Conservation (phyloP, 73 alveolate species). For the Uronychia binucleata region DNA sequence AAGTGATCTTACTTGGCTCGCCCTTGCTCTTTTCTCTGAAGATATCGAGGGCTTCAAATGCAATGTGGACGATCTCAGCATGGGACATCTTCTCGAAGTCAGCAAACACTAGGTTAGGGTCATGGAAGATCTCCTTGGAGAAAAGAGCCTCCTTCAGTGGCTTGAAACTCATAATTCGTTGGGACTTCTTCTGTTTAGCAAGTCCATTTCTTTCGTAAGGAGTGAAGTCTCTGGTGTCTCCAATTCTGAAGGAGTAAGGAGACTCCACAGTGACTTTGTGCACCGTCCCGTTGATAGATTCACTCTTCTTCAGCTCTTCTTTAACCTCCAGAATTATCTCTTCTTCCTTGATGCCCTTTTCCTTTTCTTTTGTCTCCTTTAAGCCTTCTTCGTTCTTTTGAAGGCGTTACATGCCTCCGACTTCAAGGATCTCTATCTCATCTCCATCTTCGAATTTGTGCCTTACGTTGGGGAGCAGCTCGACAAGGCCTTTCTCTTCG, state of each 20-base stretch:
- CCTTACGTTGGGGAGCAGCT: slow-evolving; percentile 46
- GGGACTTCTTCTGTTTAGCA: slow-evolving; percentile 65
- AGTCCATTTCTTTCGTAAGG: slow-evolving; percentile 66
- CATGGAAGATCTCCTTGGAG: slow-evolving; percentile 34
- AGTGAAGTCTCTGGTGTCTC: slow-evolving; percentile 58
- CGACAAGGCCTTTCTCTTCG: slow-evolving; percentile 65
- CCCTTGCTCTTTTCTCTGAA: slow-evolving; percentile 21
- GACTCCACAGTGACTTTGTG: slow-evolving; percentile 67
- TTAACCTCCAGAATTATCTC: slow-evolving; percentile 16
- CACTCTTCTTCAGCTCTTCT: background rate
- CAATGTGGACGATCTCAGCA: slow-evolving; percentile 40
- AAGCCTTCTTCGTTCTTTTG: slow-evolving; percentile 16
- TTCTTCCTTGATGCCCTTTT: slow-evolving; percentile 13
- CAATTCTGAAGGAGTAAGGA: slow-evolving; percentile 70
- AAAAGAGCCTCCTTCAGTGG: slow-evolving; percentile 29
- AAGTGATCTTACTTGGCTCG: slow-evolving; percentile 57
- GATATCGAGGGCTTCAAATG: slow-evolving; percentile 59
- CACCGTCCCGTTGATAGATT: slow-evolving; percentile 62
- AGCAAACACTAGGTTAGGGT: slow-evolving; percentile 53
- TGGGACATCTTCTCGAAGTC: slow-evolving; percentile 73
- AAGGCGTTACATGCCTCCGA: slow-evolving; percentile 51
- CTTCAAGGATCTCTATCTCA: slow-evolving; percentile 38
- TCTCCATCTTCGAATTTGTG: slow-evolving; percentile 82
- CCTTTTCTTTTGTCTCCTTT: slow-evolving; percentile 1
- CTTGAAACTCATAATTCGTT: slow-evolving; percentile 49